Base-by-base conservation (phyloP, 352 stramenopile genomes). In the Chrysophaeum taylorii region DNA sequence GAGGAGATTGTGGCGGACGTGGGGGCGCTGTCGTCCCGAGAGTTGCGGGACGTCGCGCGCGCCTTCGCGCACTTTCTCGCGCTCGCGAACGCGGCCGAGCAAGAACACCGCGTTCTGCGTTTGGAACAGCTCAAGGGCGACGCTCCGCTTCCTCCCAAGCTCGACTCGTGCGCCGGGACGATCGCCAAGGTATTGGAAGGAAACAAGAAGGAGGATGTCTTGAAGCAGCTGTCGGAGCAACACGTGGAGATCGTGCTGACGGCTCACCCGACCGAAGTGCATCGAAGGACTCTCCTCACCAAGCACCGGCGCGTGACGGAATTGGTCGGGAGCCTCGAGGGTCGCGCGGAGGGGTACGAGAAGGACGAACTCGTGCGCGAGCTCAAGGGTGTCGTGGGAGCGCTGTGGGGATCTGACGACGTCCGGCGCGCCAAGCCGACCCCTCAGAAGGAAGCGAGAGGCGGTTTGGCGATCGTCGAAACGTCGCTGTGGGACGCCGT, bases 241-340 rank as follows among this genome's bases (percentile, higher is more conserved):
- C n/a, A 84, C 62, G 81, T 89, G 38, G 85, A 93, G 81, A 82
- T 92, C 18, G 85, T 93, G 5, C 77, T 93, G 50, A 93, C 87
- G 35, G 87, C 87, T 2, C 87, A 93, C 78, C 87, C 87, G 21
- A 93, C 87, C 23, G 85, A 94, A 78, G 85, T 94, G 27, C 92
- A 94, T 78, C 82, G 87, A 39, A 77, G 86, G 42, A 91, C 86
- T 0, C 77, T 91, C 66, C 75, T 92, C 21, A 78, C 85, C 37
- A 94, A 94, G 66, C 81, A 85, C 68, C 76, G 80, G 38, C 72
- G 76, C 42, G 78, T 82, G 54, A 74, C 75, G 4, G 77, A 84
- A 50, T 52, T 75, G n/a, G 69, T 87, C 36, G 73, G 64, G 2
- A 33, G 77, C 33, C 64, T 87, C 50, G 80, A 85, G 76, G 73